phyloP scores from a whole-genome alignment of 352 stramenopile genomes.

The Ophiocytium majus region DNA sequence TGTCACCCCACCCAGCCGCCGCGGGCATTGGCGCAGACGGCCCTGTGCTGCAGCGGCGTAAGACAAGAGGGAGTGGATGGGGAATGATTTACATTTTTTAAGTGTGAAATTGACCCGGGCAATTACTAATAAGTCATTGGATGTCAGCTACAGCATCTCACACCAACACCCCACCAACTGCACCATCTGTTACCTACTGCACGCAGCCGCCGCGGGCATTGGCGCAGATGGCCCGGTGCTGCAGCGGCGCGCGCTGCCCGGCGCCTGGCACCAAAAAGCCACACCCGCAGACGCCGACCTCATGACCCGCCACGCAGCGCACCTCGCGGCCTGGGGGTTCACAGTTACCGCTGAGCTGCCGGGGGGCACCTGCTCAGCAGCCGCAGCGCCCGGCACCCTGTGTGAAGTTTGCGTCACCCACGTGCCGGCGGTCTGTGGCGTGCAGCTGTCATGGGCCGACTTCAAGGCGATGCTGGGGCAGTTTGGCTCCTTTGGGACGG shows the following conservation, averaged over 20 bases:
- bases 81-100: too few species aligned
- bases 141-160: too few species aligned
- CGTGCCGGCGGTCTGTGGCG: not conserved
- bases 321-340: not conserved
- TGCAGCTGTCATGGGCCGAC: constrained; percentile 2
- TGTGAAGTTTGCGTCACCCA: not conserved
- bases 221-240: too few species aligned
- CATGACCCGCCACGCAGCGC: not conserved
- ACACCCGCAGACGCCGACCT: not conserved
- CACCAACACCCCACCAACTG: too few species aligned
- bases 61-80: too few species aligned
- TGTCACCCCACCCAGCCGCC: too few species aligned
- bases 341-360: not conserved
- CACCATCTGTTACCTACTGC: too few species aligned
- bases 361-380: not conserved
- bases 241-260: not conserved
- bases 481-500: not conserved
- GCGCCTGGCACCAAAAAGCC: not conserved
- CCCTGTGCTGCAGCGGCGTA: too few species aligned
- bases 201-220: too few species aligned
- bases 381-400: not conserved
- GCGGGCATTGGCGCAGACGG: too few species aligned
- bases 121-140: too few species aligned
- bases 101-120: too few species aligned
- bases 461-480: not conserved